Evolutionary conservation across 371 early-diverging fungal genomes (phyloP), one percentile per base, ranked within the genome.

Genomic region (Apophysomyces ossiformis): DNA sequence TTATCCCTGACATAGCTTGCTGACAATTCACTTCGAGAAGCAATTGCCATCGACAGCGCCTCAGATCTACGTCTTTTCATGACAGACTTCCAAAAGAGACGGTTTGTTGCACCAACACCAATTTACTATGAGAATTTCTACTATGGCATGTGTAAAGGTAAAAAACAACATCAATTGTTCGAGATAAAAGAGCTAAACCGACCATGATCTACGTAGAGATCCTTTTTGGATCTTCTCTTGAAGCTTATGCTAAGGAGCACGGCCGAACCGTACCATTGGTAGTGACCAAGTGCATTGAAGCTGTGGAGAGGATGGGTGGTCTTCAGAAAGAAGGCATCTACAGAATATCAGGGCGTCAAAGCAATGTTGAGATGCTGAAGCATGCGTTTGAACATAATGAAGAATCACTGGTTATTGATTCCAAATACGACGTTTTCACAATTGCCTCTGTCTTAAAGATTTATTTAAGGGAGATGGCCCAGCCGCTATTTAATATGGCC

Each of bases 291-390:
- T 88, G 89, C 58, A 67, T 87, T 7, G 78, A 85, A 16, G 87
- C 89, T 4, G 78, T 91, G 59, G 89, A 91, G 46, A 73, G 72
- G 1, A 69, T 85, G 71, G 88, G 88, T 58, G 89, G 89, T 15
- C 69, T 89, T 8, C 81, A 87, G 46, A 84, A 84, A 39, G 91
- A 91, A 70, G 91, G 91, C 11, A 85, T 91, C 46, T 91, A 91
- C 67, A 75, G 91, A n/a, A 74, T 91, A 2, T 85, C 87, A 1
- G 91, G 90, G 18, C 76, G 87, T 35, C 87, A 87, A 59, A 77
- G 81, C 21, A 89, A 86, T 61, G 77, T 87, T 6, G 77, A 79
- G 60, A 76, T 80, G 26, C 71, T 90, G 32, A 84, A 78, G 57
- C 71, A 75, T 47, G 69, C 72, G 16, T 82, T 88, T 61, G 91